Evolutionary conservation across 371 early-diverging fungal species (phyloP), one percentile per base, ranked within the genome.

Genomic region (Mortierella sp.): DNA sequence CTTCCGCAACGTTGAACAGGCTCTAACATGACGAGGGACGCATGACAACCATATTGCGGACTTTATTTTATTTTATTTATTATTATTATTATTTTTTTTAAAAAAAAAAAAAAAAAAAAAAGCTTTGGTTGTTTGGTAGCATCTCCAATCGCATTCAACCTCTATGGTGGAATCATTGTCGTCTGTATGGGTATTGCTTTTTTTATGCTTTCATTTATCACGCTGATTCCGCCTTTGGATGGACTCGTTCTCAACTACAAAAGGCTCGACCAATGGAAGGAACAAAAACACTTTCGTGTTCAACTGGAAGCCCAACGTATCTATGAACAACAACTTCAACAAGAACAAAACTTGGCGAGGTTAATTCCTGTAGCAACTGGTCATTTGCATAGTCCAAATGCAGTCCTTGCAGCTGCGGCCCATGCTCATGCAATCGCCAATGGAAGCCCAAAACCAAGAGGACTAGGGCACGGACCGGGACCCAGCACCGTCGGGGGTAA

Each of bases 71-170:
- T n/a, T 4, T 19, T 19, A 16, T 21, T 16, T 28, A 15, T 15
- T 26, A 2, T 7, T 16, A 19, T 23, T 9, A 15, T 26, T 45
- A 15, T 51, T 29, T 60, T 18, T 19, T 56, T 25, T 55, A 16
- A 16, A 9, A 9, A 46, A 11, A 46, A 9, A 46, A 46, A 46
- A 46, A 46, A 46, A 52, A 52, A 11, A 52, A 7, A 30, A n/a
- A 77, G 79, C 44, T 77, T 77, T 66, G 79, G 79, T 25, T 77
- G 79, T 48, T 56, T 77, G 14, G 66, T 77, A 12, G 79, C 72
- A 19, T 72, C 79, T 0, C 64, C 66, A 4, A 72, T 66, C 23
- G 60, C 79, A 6, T 72, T 77, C 66, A 77, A 77, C 50, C 72
- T 77, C 11, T 77, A 72, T 30, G 79, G 79, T 50, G 72, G 79